Base-by-base conservation (phyloP, 495 filamentous ascomycete genomes). In the Penicillium macrosclerotiorum region DNA sequence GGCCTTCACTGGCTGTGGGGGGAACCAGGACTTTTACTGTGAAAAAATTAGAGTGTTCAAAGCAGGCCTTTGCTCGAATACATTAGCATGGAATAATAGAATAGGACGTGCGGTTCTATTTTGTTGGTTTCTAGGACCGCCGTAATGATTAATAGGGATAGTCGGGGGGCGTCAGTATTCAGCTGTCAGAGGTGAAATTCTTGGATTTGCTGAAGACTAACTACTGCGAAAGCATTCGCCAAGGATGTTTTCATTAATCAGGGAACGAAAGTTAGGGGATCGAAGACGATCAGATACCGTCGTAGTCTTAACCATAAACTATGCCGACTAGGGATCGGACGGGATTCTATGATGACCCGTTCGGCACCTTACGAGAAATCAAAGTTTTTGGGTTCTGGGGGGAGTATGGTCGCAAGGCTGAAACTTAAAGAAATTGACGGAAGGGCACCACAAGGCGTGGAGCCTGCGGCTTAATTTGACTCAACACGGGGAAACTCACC, bases 181-280 rank as follows among this genome's bases (percentile, higher is more conserved):
- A 78, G 78, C 78, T 80, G 76, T 81, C 74, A 83, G 77, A 82
- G 78, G 79, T 82, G 77, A 83, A 82, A 82, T 82, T 82, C 79
- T 82, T 83, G 75, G 48, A 51, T 51, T 51, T 51, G 48, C 48
- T 78, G 75, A 82, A 82, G 77, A 82, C 79, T 77, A 82, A 81
- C 77, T 83, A 82, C 74, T 82, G 75, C 78, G 71, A 82, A 82
- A 82, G 77, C 76, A 81, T 51, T 81, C 75, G 75, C 77, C 76
- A 84, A 84, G 76, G 76, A 83, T 82, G 76, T 83, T 83, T 82
- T 82, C 76, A 81, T 81, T 82, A 81, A 82, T 82, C 77, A 83
- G 78, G 75, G 75, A 83, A 83, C 77, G 78, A 82, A 83, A 82
- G 79, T 82, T 83, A 82, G 77, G 75, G 77, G 78, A 82, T 83